These are phyloP conservation scores for Penstemon barbatus DNA, from an alignment of 257 asterid genomes.

Conservation along the genomic window DNA sequence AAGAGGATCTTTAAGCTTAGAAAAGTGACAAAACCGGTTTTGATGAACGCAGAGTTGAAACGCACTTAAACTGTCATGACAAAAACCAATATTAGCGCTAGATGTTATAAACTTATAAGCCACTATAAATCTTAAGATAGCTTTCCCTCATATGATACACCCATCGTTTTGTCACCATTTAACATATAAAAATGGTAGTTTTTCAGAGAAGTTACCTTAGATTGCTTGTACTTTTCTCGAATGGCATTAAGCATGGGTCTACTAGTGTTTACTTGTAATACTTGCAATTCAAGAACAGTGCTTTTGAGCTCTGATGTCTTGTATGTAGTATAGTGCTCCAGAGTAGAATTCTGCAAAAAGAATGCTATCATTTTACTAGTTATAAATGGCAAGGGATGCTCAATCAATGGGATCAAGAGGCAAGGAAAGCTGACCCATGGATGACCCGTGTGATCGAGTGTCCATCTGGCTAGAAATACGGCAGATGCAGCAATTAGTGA, in stretches of 20 bases:
- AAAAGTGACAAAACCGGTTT: slow-evolving; percentile 58
- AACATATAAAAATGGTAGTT: neutral
- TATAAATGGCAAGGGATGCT: slow-evolving; percentile 4
- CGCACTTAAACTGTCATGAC: slow-evolving; percentile 74
- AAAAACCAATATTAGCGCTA: slow-evolving; percentile 16
- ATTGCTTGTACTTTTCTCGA: slow-evolving; percentile 81
- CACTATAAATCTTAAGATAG: neutral
- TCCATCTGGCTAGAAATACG: slow-evolving; percentile 95
- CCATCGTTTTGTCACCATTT: neutral
- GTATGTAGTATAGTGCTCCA: slow-evolving; percentile 80
- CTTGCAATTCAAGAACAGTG: slow-evolving; percentile 64
- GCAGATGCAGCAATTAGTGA: slow-evolving; percentile 92
- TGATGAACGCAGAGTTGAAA: slow-evolving; percentile 56
- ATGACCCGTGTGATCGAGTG: slow-evolving; percentile 83
- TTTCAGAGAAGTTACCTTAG: slow-evolving; percentile 52
- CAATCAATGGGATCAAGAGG: slow-evolving; percentile 12
- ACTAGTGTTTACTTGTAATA: slow-evolving; percentile 59
- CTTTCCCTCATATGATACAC: neutral
- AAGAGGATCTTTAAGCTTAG: slow-evolving; percentile 34
- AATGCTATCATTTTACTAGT: slow-evolving; percentile 8
- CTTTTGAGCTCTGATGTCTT: slow-evolving; percentile 55
- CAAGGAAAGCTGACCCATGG: slow-evolving; percentile 78
- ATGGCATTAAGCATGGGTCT: slow-evolving; percentile 54
- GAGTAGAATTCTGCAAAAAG: slow-evolving; percentile 74
- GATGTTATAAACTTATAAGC: neutral